phyloP scores from a whole-genome alignment of 257 asterid species.

The Lycium barbarum region DNA sequence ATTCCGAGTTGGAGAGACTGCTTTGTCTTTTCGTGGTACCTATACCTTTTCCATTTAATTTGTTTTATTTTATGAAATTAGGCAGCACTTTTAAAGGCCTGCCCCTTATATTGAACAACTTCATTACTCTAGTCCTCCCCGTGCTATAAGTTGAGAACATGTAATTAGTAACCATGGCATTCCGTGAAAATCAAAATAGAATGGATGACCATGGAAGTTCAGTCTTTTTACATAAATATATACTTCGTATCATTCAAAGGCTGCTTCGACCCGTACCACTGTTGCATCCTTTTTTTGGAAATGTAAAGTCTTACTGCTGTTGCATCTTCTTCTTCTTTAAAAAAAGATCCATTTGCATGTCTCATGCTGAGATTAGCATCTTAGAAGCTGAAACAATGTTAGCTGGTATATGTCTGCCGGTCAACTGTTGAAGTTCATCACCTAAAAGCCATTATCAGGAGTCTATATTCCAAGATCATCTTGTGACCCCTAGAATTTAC shows the following conservation, averaged over 20 bases:
- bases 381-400: conserved; percentile 21
- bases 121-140: background rate
- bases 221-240: background rate
- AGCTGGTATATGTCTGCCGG: background rate
- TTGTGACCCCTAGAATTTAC: background rate
- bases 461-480: background rate
- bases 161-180: background rate
- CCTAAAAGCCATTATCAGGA: background rate
- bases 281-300: background rate
- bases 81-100: conserved; percentile 7
- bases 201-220: conserved; percentile 1
- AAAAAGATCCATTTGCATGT: background rate
- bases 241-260: background rate
- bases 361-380: background rate
- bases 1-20: background rate
- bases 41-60: background rate
- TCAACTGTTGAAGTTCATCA: background rate
- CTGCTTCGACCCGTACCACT: background rate
- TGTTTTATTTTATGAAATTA: background rate
- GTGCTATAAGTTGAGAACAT: background rate
- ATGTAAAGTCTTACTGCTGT: background rate
- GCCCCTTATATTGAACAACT: background rate
- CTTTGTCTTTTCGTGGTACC: conserved; percentile 9
- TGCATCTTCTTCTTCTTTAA: background rate
- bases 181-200: background rate